A percentile compares a stretch with the other conserved stretches of the same genome.
Conservation (phyloP, 2,329 filamentous ascomycete genomes). For the Penicillium sp. region DNA sequence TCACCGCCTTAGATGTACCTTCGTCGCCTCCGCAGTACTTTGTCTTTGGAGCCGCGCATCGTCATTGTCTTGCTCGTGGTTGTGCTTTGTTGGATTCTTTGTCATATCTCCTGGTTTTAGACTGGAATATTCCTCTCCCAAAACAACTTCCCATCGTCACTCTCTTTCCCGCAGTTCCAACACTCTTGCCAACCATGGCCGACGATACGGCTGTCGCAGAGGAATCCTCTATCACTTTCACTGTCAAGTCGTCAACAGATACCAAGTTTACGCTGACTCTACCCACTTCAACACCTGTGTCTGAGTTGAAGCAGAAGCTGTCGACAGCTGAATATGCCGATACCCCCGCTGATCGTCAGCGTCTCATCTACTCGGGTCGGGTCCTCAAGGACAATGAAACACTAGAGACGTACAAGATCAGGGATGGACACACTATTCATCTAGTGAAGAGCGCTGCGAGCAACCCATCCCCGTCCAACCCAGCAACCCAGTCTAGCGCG, state of each 20-base stretch:
- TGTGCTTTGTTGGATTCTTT: too few species aligned
- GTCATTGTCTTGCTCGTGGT: not conserved
- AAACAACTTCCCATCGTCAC: too few species aligned
- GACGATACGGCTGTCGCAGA: slow-evolving; percentile 44
- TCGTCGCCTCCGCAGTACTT: slow-evolving; percentile 1
- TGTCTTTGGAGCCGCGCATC: not conserved
- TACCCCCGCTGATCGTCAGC: slow-evolving; percentile 79
- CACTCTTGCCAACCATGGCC: slow-evolving; percentile 31
- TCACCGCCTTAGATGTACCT: slow-evolving; percentile 13
- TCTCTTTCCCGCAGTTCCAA: slow-evolving; percentile 3
- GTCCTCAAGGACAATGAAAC: slow-evolving; percentile 94
- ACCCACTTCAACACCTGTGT: slow-evolving; percentile 66
- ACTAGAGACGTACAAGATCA: slow-evolving; percentile 83
- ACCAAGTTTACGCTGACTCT: slow-evolving; percentile 79
- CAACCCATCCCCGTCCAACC: slow-evolving; percentile 58
- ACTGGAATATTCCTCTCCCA: too few species aligned
- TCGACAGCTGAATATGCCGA: slow-evolving; percentile 75
- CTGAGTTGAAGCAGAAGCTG: slow-evolving; percentile 85
- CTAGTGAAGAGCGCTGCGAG: slow-evolving; percentile 94
- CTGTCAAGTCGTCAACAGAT: slow-evolving; percentile 94
- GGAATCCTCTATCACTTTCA: slow-evolving; percentile 83
- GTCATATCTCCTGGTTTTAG: too few species aligned
- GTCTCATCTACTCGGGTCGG: slow-evolving; percentile 93
- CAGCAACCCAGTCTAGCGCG: slow-evolving; percentile 46
- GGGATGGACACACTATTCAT: slow-evolving; percentile 90